A percentile compares a stretch with the other conserved stretches of the same genome.
Conservation (phyloP, 352 stramenopile genomes). For the Globisporangium abappressorium region DNA sequence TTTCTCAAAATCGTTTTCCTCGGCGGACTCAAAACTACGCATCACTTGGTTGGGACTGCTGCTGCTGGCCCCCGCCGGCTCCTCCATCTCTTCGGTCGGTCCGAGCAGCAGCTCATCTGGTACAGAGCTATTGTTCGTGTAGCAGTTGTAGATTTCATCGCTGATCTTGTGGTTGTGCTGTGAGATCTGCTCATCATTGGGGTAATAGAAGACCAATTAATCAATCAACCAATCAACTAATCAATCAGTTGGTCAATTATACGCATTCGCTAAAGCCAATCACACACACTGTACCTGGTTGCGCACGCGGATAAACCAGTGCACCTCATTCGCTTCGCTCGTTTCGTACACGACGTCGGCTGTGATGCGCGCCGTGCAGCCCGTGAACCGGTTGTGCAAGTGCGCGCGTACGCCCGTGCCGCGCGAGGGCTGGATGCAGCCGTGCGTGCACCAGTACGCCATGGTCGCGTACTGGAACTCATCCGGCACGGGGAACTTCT, state of each 20-base stretch:
- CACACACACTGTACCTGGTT: constrained; percentile 45
- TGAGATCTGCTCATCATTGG: constrained; percentile 37
- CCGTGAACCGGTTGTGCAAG: constrained; percentile 76
- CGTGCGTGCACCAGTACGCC: constrained; percentile 83
- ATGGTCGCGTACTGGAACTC: constrained; percentile 81
- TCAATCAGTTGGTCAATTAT: background rate
- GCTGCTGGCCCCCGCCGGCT: background rate
- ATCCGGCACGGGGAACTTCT: constrained; percentile 65
- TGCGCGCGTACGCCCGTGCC: constrained; percentile 72
- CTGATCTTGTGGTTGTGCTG: constrained; percentile 77
- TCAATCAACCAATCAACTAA: background rate
- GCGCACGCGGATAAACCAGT: constrained; percentile 71
- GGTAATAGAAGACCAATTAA: background rate
- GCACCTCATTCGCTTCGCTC: constrained; percentile 32
- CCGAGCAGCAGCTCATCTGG: constrained; percentile 67
- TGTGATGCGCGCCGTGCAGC: constrained; percentile 68
- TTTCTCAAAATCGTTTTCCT: constrained; percentile 27
- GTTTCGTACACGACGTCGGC: constrained; percentile 76
- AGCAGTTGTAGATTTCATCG: constrained; percentile 77
- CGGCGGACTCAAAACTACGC: constrained; percentile 29
- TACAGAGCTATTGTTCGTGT: constrained; percentile 77
- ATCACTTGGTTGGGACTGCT: constrained; percentile 9
- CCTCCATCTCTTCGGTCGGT: constrained; percentile 13
- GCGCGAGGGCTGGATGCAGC: constrained; percentile 73
- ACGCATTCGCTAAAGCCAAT: background rate